These are phyloP conservation scores for Beta lomatogona DNA, from an alignment of 179 eudicot genomes.

Conservation along the genomic window DNA sequence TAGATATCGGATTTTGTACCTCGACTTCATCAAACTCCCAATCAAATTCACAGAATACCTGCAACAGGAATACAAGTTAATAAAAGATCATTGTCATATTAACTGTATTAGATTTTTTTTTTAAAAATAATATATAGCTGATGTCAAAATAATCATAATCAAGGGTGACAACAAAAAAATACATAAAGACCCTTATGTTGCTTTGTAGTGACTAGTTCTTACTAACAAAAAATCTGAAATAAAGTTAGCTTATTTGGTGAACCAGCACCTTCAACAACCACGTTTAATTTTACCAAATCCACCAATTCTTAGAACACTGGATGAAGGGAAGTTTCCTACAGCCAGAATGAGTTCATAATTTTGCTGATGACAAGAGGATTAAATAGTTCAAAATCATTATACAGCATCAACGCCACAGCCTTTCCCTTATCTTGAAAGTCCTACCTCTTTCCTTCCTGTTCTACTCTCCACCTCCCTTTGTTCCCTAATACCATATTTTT, in stretches of 20 bases:
- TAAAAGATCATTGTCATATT: neutral
- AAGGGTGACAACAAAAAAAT: neutral
- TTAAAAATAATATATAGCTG: too few species aligned
- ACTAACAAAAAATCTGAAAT: neutral
- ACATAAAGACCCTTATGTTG: neutral
- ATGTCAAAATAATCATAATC: too few species aligned
- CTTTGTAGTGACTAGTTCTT: neutral
- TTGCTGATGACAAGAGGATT: neutral
- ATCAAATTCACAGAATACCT: slow-evolving; percentile 86
- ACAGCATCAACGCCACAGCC: neutral
- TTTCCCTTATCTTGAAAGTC: neutral
- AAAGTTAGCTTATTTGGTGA: neutral
- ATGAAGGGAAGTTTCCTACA: neutral
- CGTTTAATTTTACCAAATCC: neutral
- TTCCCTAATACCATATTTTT: neutral
- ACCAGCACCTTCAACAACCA: neutral
- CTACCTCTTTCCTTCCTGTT: neutral
- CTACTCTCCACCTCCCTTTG: neutral
- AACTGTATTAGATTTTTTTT: neutral
- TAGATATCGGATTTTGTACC: slow-evolving; percentile 41
- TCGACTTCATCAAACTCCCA: slow-evolving; percentile 95
- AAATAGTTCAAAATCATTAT: neutral
- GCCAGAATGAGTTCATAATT: too few species aligned
- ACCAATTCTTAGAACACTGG: neutral
- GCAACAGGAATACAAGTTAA: slow-evolving; percentile 29